These are phyloP conservation scores for Kuraishia capsulata DNA, from an alignment of 805 yeast species.

Conservation along the genomic window DNA sequence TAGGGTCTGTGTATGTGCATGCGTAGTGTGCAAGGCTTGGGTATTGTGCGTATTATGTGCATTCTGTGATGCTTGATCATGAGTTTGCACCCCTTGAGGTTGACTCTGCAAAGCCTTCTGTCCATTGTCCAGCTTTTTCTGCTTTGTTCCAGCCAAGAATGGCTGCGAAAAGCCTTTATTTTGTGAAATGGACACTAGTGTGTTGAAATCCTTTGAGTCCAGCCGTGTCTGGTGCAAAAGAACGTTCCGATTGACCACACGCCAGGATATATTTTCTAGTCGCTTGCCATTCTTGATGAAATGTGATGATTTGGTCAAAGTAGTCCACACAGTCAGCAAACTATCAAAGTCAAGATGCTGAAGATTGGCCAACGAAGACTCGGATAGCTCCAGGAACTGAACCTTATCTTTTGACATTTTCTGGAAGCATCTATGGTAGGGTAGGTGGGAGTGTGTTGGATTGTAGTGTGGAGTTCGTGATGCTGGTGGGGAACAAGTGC, in stretches of 20 bases:
- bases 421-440: too few relatives aligned
- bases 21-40: too few relatives aligned
- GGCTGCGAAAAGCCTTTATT: slow-evolving; percentile 5
- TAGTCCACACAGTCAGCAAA: slow-evolving; percentile 32
- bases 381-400: slow-evolving; percentile 22
- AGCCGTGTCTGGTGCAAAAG: slow-evolving; percentile 8
- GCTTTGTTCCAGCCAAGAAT: slow-evolving; percentile 3
- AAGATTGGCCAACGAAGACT: slow-evolving; percentile 10
- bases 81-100: too few relatives aligned
- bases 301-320: slow-evolving; percentile 22
- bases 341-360: slow-evolving; percentile 24
- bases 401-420: background rate
- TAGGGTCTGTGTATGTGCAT: too few relatives aligned
- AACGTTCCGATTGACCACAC: slow-evolving; percentile 22
- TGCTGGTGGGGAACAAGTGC: too few relatives aligned
- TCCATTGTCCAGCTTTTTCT: background rate
- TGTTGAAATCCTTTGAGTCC: slow-evolving; percentile 16
- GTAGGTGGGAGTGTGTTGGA: too few relatives aligned
- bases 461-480: too few relatives aligned
- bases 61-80: too few relatives aligned
- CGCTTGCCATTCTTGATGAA: slow-evolving; percentile 22
- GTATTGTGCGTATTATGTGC: too few relatives aligned
- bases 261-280: slow-evolving; percentile 25
- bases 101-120: too few relatives aligned
- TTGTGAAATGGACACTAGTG: slow-evolving; percentile 18